These are phyloP conservation scores for Trichocladium antarcticum DNA, from an alignment of 495 filamentous ascomycete genomes.

Conservation along the genomic window DNA sequence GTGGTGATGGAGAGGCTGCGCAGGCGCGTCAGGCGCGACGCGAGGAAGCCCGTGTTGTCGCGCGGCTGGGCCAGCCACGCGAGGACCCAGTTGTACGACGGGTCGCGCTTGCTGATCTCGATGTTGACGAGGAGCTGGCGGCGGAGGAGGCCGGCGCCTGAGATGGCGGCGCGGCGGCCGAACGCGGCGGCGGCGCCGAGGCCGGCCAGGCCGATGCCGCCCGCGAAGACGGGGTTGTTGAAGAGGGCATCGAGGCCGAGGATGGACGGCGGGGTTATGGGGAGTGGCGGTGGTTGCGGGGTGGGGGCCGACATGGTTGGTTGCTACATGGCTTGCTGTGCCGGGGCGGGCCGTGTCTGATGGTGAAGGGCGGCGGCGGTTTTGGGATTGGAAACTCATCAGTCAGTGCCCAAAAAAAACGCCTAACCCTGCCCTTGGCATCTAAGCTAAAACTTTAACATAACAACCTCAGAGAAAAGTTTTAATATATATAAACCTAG, in stretches of 20 bases:
- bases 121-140: slow-evolving; percentile 85
- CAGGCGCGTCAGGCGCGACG: slow-evolving; percentile 38
- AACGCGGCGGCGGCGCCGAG: slow-evolving; percentile 67
- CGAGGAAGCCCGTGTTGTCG: slow-evolving; percentile 35
- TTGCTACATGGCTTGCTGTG: slow-evolving; percentile 15
- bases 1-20: slow-evolving; percentile 41
- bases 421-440: too few relatives aligned
- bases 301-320: slow-evolving; percentile 7
- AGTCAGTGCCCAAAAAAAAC: too few relatives aligned
- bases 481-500: too few relatives aligned
- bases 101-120: slow-evolving; percentile 86
- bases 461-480: too few relatives aligned
- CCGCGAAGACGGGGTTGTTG: slow-evolving; percentile 47
- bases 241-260: slow-evolving; percentile 42
- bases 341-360: background rate
- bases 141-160: slow-evolving; percentile 58
- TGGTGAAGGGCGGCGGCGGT: background rate
- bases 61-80: slow-evolving; percentile 87
- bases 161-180: slow-evolving; percentile 59
- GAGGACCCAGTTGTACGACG: slow-evolving; percentile 87
- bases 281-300: background rate
- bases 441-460: too few relatives aligned
- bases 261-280: slow-evolving; percentile 13
- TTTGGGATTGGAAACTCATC: background rate
- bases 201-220: slow-evolving; percentile 72